A percentile compares a stretch with the other conserved stretches of the same genome.
Evolutionary conservation across 129 eudicot genomes (phyloP).

Genomic region (Helianthus annuus): HanXRQr2.0-SUNRISE NC_035446.2:30328063-30328562

Average conservation of each 20-base stretch:
- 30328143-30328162: too few relatives aligned
- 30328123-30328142: too few relatives aligned
- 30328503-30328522: constrained; percentile 71
- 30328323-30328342: constrained; percentile 64
- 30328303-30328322: constrained; percentile 75
- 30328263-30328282: constrained; percentile 61
- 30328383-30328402: constrained; percentile 66
- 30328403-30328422: constrained; percentile 65
- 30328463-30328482: constrained; percentile 70
- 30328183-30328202: too few relatives aligned
- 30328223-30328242: not conserved
- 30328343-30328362: constrained; percentile 66
- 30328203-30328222: too few relatives aligned
- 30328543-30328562: constrained; percentile 84
- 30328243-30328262: constrained; percentile 45
- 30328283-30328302: constrained; percentile 52
- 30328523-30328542: constrained; percentile 74
- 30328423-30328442: constrained; percentile 77
- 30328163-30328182: too few relatives aligned
- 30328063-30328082: too few relatives aligned
- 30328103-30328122: too few relatives aligned
- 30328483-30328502: constrained; percentile 64
- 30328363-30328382: constrained; percentile 84
- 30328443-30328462: constrained; percentile 83
- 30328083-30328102: too few relatives aligned